Percentiles rank a stretch among this genome's conserved stretches.
These are phyloP conservation scores for Stachybotrys elegans DNA, from an alignment of 2,329 filamentous ascomycete species.

Conservation along the genomic window DNA sequence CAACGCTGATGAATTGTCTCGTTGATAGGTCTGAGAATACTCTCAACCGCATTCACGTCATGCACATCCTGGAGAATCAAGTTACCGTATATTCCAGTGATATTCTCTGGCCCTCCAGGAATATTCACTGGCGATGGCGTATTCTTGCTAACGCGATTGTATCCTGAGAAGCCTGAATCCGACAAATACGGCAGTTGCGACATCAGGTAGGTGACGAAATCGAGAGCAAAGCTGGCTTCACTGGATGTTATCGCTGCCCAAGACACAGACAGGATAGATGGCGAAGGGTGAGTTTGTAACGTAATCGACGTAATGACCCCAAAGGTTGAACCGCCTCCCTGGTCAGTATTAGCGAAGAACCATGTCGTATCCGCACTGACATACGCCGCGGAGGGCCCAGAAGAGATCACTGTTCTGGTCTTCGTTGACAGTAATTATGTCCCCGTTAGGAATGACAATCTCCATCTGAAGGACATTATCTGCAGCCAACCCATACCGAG, in stretches of 20 bases:
- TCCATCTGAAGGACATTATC: conserved; percentile 58
- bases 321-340: conserved; percentile 57
- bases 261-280: conserved; percentile 4
- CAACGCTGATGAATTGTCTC: conserved; percentile 32
- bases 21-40: conserved; percentile 29
- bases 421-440: conserved; percentile 45
- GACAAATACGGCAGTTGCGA: conserved; percentile 40
- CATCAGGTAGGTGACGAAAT: conserved; percentile 42
- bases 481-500: conserved; percentile 53
- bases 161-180: conserved; percentile 47
- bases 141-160: conserved; percentile 31
- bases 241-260: not conserved
- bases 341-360: accelerated
- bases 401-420: conserved; percentile 53
- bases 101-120: conserved; percentile 21
- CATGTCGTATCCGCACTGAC: conserved; percentile 11
- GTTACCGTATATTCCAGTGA: conserved; percentile 28
- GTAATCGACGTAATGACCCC: conserved; percentile 56
- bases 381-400: conserved; percentile 57
- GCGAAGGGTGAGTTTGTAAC: conserved; percentile 43
- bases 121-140: conserved; percentile 31
- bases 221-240: conserved; percentile 6
- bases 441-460: conserved; percentile 47
- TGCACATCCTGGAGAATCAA: conserved; percentile 31
- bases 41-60: conserved; percentile 16